These are phyloP conservation scores for Fusarium praegraminearum DNA, from an alignment of 2,329 filamentous ascomycete genomes.

Conservation along the genomic window DNA sequence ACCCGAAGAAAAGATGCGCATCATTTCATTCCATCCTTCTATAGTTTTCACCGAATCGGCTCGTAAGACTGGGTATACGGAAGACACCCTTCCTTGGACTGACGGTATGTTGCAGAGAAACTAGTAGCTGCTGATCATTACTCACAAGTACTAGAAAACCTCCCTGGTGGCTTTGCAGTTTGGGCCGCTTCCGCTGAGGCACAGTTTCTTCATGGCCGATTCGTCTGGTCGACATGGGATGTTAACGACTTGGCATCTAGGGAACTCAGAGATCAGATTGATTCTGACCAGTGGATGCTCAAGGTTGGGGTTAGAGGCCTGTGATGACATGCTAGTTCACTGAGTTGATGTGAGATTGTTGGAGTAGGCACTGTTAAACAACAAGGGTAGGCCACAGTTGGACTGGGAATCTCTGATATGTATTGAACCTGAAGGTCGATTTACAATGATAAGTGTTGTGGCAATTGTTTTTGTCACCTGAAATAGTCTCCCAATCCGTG, in stretches of 20 bases:
- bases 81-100: slow-evolving; percentile 40
- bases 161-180: slow-evolving; percentile 57
- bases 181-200: slow-evolving; percentile 58
- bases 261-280: slow-evolving; percentile 18
- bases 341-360: background rate
- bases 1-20: slow-evolving; percentile 51
- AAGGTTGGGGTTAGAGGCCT: slow-evolving; percentile 45
- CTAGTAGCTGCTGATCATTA: accelerated
- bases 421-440: background rate
- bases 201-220: slow-evolving; percentile 59
- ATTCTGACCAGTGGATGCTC: slow-evolving; percentile 37
- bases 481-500: too few species aligned
- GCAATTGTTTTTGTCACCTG: too few species aligned
- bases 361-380: too few species aligned
- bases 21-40: slow-evolving; percentile 57
- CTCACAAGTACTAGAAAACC: slow-evolving; percentile 44
- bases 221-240: slow-evolving; percentile 65
- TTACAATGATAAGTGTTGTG: too few species aligned
- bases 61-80: slow-evolving; percentile 36
- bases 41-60: slow-evolving; percentile 52
- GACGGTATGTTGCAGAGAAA: slow-evolving; percentile 15
- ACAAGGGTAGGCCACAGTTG: background rate
- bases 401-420: background rate
- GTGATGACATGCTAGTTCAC: background rate
- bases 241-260: slow-evolving; percentile 56